Evolutionary conservation across 192 early-diverging fungal species (phyloP).

Genomic region (Lunasporangiospora selenospora): DNA sequence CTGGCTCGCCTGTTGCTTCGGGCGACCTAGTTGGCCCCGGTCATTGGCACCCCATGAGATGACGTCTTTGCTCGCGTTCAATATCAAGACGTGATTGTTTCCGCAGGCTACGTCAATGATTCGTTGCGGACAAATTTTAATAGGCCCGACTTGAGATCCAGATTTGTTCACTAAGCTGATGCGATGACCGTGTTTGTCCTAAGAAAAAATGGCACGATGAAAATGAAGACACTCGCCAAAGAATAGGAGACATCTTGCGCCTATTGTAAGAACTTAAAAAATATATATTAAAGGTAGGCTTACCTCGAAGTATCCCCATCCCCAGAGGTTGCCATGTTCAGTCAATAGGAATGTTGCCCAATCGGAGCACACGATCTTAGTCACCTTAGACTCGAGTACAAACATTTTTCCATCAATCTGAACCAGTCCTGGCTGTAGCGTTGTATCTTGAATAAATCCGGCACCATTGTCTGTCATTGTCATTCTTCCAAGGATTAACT

Average conservation of each 20-base stretch:
- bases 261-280: no score
- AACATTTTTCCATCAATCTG: not conserved
- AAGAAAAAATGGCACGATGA: no score
- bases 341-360: constrained; percentile 30
- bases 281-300: not conserved
- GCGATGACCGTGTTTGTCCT: no score
- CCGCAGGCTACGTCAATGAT: constrained; percentile 30
- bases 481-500: constrained; percentile 13
- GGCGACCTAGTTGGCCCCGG: constrained; percentile 20
- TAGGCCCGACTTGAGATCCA: no score
- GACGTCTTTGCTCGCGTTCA: constrained; percentile 17
- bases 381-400: not conserved
- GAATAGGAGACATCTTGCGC: no score
- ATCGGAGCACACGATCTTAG: constrained; percentile 27
- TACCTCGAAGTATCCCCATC: constrained; percentile 36
- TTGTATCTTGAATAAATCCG: constrained; percentile 15
- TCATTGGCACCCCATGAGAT: constrained; percentile 38
- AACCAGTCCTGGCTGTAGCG: constrained; percentile 22
- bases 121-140: constrained; percentile 13
- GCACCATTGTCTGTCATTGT: not conserved
- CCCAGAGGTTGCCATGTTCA: constrained; percentile 30
- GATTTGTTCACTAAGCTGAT: no score
- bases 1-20: no score
- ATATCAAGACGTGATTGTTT: constrained; percentile 27
- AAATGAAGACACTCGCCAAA: no score